Conservation (phyloP, 805 yeast genomes). For the Tetrapisispora iriomotensis region DNA sequence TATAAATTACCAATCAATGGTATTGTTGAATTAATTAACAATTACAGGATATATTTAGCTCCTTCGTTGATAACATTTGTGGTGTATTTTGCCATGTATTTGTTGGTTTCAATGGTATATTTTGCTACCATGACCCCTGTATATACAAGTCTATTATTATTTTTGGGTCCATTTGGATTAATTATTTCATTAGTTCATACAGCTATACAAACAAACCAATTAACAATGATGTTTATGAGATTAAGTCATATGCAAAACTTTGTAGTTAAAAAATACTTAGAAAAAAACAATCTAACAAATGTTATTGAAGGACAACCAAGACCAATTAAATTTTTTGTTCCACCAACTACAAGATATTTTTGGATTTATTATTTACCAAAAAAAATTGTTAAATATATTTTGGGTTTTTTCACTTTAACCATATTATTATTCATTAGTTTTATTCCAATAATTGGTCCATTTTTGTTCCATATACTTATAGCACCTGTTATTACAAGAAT, state of each 20-base stretch:
- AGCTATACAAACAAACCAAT: conserved; percentile 22
- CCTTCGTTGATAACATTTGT: conserved; percentile 7
- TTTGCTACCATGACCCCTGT: conserved; percentile 26
- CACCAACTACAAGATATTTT: conserved; percentile 18
- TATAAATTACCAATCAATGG: conserved; percentile 22
- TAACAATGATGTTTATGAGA: conserved; percentile 27
- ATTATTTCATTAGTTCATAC: conserved; percentile 22
- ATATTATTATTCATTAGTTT: conserved; percentile 16
- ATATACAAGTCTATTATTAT: conserved; percentile 19
- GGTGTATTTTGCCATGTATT: conserved; percentile 14
- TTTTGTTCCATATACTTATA: conserved; percentile 17
- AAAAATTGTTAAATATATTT: conserved; percentile 14
- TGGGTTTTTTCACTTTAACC: conserved; percentile 9
- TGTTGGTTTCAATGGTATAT: conserved; percentile 16
- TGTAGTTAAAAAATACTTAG: conserved; percentile 10
- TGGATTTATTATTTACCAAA: conserved; percentile 25
- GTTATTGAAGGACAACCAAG: conserved; percentile 8
- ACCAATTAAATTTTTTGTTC: conserved; percentile 24
- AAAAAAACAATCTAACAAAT: conserved; percentile 2
- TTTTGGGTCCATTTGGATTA: conserved; percentile 25
- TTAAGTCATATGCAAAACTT: conserved; percentile 17
- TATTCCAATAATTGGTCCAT: conserved; percentile 26
- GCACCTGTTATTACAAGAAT: conserved; percentile 23
- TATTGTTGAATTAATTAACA: conserved; percentile 10
- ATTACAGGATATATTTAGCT: conserved; percentile 10